phyloP scores from a whole-genome alignment of 2,329 filamentous ascomycete genomes.

The Cordyceps militaris region DNA sequence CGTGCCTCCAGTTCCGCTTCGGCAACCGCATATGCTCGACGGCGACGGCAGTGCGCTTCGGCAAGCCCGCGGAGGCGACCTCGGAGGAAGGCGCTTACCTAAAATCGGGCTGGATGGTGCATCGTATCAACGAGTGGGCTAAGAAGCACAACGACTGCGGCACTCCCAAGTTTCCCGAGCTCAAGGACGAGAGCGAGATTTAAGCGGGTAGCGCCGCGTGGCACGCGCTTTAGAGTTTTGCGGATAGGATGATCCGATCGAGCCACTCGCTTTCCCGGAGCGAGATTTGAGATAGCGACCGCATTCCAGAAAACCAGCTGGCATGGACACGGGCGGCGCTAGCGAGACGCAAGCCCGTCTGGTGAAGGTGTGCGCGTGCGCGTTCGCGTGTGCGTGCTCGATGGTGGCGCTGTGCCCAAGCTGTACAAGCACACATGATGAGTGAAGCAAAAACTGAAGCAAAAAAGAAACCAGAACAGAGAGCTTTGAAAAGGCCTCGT shows the following conservation, averaged over 20 bases:
- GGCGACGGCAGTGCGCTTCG: conserved; percentile 30
- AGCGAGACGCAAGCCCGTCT: too few relatives aligned
- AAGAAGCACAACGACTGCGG: conserved; percentile 29
- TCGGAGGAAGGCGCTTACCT: conserved; percentile 24
- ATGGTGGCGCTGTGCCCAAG: too few relatives aligned
- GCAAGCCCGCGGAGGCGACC: conserved; percentile 27
- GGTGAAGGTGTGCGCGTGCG: too few relatives aligned
- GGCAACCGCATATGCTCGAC: conserved; percentile 30
- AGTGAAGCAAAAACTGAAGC: neutral
- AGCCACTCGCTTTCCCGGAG: neutral
- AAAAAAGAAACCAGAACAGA: neutral
- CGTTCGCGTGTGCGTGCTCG: too few relatives aligned
- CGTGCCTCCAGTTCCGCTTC: conserved; percentile 38
- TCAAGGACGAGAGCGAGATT: neutral
- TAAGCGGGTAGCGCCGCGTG: too few relatives aligned
- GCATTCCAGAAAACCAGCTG: neutral
- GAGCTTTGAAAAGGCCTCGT: neutral
- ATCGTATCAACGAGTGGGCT: conserved; percentile 35
- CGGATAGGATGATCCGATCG: neutral
- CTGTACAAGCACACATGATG: neutral
- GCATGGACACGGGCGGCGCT: too few relatives aligned
- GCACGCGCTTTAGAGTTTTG: too few relatives aligned
- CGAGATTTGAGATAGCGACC: neutral
- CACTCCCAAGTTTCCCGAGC: conserved; percentile 25
- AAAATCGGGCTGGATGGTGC: conserved; percentile 36